Percentiles rank a stretch among this genome's conserved stretches.
Evolutionary conservation across 1,139 yeast species (phyloP).

Genomic region (Petasospora fabianii): DNA sequence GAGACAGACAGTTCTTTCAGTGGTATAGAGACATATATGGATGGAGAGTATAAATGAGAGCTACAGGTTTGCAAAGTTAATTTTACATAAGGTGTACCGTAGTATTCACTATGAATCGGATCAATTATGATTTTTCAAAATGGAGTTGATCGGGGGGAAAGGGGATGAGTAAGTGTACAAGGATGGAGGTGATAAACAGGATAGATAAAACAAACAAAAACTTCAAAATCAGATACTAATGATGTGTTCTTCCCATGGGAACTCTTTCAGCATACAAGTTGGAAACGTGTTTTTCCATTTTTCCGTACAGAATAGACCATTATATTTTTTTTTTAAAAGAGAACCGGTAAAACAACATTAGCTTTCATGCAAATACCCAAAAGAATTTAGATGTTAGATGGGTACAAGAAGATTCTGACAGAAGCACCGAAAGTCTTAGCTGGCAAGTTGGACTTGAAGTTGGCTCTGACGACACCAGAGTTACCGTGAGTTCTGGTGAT

Average conservation of each 20-base stretch:
- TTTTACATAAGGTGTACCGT: too few relatives aligned
- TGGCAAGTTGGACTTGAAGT: conserved; percentile 98
- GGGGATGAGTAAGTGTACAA: background rate
- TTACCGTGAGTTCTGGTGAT: conserved; percentile 98
- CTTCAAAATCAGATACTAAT: too few relatives aligned
- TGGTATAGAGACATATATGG: too few relatives aligned
- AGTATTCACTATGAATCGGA: too few relatives aligned
- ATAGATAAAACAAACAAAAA: background rate
- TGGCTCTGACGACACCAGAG: conserved; percentile 98
- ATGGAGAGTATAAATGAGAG: too few relatives aligned
- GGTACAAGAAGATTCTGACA: conserved; percentile 99
- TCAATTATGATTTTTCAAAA: background rate
- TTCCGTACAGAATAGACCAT: conserved; percentile 13
- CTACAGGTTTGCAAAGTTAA: too few relatives aligned
- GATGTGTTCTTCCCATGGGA: background rate
- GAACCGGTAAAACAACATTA: conserved; percentile 17
- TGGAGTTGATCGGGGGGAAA: background rate
- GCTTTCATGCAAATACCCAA: conserved; percentile 16
- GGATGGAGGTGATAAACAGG: background rate
- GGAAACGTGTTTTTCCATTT: background rate
- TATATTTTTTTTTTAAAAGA: conserved; percentile 16
- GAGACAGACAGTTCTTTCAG: too few relatives aligned
- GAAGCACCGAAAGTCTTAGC: conserved; percentile 99
- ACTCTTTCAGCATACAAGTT: background rate
- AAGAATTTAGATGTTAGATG: conserved; percentile 95